Conservation (phyloP, 2,329 filamentous ascomycete species). For the Cordyceps javanica region DNA sequence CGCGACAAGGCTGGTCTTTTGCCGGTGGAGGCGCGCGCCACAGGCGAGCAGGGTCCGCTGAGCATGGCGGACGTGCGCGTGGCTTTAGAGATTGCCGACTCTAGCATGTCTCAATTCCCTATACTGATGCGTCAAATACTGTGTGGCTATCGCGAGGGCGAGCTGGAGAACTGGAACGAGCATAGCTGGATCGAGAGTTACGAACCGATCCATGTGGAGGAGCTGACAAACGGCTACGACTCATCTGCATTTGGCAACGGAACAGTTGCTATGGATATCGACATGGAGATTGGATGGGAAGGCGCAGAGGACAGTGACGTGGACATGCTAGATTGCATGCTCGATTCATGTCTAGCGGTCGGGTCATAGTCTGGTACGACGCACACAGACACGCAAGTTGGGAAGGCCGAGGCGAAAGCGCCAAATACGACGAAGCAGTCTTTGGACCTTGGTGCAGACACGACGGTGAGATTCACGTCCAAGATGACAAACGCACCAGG, state of each 20-base stretch:
- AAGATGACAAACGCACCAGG: too few relatives aligned
- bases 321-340: slow-evolving; percentile 46
- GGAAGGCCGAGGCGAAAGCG: too few relatives aligned
- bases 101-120: slow-evolving; percentile 71
- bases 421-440: too few relatives aligned
- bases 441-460: neutral
- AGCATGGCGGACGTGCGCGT: slow-evolving; percentile 74
- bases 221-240: slow-evolving; percentile 28
- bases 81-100: slow-evolving; percentile 68
- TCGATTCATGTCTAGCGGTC: slow-evolving; percentile 51
- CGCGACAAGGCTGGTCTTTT: slow-evolving; percentile 72
- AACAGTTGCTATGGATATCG: slow-evolving; percentile 53
- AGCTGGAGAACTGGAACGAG: slow-evolving; percentile 61
- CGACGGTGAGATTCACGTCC: too few relatives aligned
- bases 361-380: slow-evolving; percentile 24
- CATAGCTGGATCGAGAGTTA: slow-evolving; percentile 46
- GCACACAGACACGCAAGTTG: neutral
- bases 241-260: slow-evolving; percentile 40
- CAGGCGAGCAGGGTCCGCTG: slow-evolving; percentile 63
- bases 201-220: slow-evolving; percentile 22
- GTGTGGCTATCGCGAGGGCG: slow-evolving; percentile 67
- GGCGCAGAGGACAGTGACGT: slow-evolving; percentile 49
- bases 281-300: slow-evolving; percentile 56
- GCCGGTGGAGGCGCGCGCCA: slow-evolving; percentile 73
- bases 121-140: slow-evolving; percentile 65